Conservation (phyloP, 768 basidiomycete genomes). For the Podaxis rugospora region DNA sequence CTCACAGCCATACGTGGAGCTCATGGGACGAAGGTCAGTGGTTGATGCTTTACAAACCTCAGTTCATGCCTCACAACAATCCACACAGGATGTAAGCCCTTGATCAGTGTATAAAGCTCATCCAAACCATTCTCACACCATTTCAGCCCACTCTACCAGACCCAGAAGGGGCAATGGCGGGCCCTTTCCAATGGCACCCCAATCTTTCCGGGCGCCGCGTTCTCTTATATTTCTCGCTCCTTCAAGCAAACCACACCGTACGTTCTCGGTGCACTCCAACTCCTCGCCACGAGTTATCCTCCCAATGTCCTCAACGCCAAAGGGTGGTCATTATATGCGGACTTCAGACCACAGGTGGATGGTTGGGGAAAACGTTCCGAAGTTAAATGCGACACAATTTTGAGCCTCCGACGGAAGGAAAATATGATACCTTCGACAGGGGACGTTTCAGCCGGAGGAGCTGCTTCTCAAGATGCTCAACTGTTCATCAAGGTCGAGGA, state of each 20-base stretch:
- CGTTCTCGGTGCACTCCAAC: constrained; percentile 71
- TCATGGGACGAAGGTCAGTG: constrained; percentile 58
- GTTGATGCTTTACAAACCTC: not conserved
- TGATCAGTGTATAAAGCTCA: not conserved
- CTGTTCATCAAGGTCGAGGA: not conserved
- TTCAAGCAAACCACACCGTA: constrained; percentile 77
- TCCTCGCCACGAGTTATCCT: constrained; percentile 59
- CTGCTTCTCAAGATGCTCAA: not conserved
- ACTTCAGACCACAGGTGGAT: constrained; percentile 78
- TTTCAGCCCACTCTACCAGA: constrained; percentile 73
- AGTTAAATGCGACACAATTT: constrained; percentile 63
- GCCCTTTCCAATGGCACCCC: constrained; percentile 73
- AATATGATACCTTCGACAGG: not conserved
- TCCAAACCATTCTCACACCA: not conserved
- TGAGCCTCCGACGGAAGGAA: constrained; percentile 35
- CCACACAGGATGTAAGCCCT: constrained; percentile 19
- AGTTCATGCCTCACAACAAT: not conserved
- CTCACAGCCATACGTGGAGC: constrained; percentile 78
- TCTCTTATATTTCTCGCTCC: constrained; percentile 76
- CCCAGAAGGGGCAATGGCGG: constrained; percentile 69
- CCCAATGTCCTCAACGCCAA: constrained; percentile 54
- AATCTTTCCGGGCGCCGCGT: constrained; percentile 69
- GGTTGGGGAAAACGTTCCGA: constrained; percentile 85
- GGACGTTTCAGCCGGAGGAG: not conserved
- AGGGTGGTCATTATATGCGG: constrained; percentile 79